phyloP scores from a whole-genome alignment of 2,329 filamentous ascomycete species.

The Colletotrichum viniferum region DNA sequence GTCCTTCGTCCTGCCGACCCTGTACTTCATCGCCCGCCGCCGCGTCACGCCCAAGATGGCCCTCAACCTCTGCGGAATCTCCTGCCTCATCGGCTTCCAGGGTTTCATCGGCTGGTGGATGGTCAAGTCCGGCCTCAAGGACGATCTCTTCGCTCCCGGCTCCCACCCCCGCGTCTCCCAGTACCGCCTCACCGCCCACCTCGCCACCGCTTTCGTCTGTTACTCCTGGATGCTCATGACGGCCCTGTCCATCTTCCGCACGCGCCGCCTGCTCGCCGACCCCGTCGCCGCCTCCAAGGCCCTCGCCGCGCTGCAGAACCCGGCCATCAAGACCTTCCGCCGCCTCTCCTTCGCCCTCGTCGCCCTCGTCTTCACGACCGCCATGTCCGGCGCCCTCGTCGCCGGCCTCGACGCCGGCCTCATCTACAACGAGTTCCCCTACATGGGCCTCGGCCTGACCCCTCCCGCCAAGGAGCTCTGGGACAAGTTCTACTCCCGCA shows the following conservation, averaged over 20 bases:
- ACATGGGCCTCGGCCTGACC: slow-evolving; percentile 84
- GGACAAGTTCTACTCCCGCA: slow-evolving; percentile 83
- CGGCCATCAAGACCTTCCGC: slow-evolving; percentile 75
- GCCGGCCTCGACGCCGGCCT: slow-evolving; percentile 94
- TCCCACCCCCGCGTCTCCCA: slow-evolving; percentile 92
- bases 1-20: slow-evolving; percentile 84
- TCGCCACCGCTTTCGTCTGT: slow-evolving; percentile 89
- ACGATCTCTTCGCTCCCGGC: slow-evolving; percentile 91
- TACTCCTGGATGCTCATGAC: slow-evolving; percentile 95
- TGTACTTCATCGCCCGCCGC: slow-evolving; percentile 84
- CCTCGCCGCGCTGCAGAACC: slow-evolving; percentile 66
- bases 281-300: slow-evolving; percentile 65
- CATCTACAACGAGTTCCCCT: slow-evolving; percentile 99
- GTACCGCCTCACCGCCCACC: slow-evolving; percentile 88
- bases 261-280: slow-evolving; percentile 72
- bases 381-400: slow-evolving; percentile 91
- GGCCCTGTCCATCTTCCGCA: slow-evolving; percentile 82
- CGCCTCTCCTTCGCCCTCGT: slow-evolving; percentile 73
- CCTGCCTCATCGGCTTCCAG: slow-evolving; percentile 89
- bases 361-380: slow-evolving; percentile 82
- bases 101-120: slow-evolving; percentile 99
- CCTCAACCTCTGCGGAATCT: slow-evolving; percentile 79
- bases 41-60: slow-evolving; percentile 82
- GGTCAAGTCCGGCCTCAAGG: slow-evolving; percentile 95
- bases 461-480: slow-evolving; percentile 85